Base-by-base conservation (phyloP, 1,139 yeast species). In the Spencermartinsiella ligniputridi region DNA sequence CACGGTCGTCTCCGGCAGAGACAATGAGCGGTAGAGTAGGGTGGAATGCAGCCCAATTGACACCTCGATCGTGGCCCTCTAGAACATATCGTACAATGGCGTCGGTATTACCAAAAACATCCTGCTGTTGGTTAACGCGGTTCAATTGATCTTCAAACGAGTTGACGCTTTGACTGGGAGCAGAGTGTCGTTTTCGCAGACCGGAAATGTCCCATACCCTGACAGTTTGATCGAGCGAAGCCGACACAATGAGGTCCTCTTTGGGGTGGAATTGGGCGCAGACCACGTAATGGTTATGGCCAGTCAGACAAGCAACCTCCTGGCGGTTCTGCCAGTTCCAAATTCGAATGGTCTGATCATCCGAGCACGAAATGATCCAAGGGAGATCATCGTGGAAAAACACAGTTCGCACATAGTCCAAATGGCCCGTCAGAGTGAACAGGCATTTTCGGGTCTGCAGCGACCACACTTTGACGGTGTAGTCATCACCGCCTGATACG, bases 241-340 rank as follows among this genome's bases (percentile, higher is more conserved):
- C 95, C 30, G 96, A 86, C 18, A 94, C 97, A 57, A 94, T 83
- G 60, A 94, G 75, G 64, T 94, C 98, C 57, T 94, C 97, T 40
- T 82, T 74, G 36, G 97, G 97, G 64, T 94, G 99, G 76, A 94
- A 94, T 68, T 87, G 95, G 2, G 98, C 97, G 56, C 95, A 85
- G 95, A 92, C 87, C 49, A 94, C 97, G 66, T 94, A 94, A 69
- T 94, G 98, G 68, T 89, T 90, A 68, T 94, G 99, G 50, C 99
- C 98, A 5, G 98, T 92, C 58, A 94, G 73, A 60, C 97, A 88
- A 19, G 98, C 97, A 60, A 94, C 85, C 63, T 92, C 97, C 66
- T 89, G 95, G 57, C 98, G 83, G 64, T 90, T 90, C 71, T 94
- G 98, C 98, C 98, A 94, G 70, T 94, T 94, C 99, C 99, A 94